Evolutionary conservation across 176 grass and related monocot species (phyloP).

Genomic region (Typha latifolia): DNA sequence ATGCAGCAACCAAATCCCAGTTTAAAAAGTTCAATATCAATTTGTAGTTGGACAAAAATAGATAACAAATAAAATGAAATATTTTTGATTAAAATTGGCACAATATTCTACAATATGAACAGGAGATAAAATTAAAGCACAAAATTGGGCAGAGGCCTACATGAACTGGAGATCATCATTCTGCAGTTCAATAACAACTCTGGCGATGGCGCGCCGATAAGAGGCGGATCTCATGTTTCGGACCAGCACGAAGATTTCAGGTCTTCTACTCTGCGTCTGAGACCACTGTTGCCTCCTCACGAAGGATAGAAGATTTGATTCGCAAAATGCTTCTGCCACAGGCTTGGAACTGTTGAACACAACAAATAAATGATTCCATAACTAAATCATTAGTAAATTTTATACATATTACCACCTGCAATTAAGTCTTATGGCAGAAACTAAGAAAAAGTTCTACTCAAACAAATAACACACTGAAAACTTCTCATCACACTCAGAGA

Average conservation of each 20-base stretch:
- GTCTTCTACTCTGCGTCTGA: conserved; percentile 22
- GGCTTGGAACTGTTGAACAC: conserved; percentile 35
- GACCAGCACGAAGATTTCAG: conserved; percentile 53
- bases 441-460: too few species aligned
- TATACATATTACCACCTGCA: too few species aligned
- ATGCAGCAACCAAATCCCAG: too few species aligned
- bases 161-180: conserved; percentile 53
- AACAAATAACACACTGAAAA: too few species aligned
- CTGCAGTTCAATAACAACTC: conserved; percentile 52
- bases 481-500: too few species aligned
- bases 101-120: not conserved
- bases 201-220: conserved; percentile 53
- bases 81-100: not conserved
- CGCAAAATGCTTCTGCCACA: conserved; percentile 47
- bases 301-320: conserved; percentile 45
- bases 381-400: too few species aligned
- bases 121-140: not conserved
- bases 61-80: too few species aligned
- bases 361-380: not conserved
- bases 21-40: too few species aligned
- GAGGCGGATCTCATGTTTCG: conserved; percentile 50
- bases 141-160: conserved; percentile 17
- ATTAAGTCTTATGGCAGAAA: too few species aligned
- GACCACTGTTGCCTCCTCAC: conserved; percentile 53
- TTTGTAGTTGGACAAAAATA: too few species aligned